Conservation (phyloP, 352 stramenopile species). For the Phytophthora sp. region DNA sequence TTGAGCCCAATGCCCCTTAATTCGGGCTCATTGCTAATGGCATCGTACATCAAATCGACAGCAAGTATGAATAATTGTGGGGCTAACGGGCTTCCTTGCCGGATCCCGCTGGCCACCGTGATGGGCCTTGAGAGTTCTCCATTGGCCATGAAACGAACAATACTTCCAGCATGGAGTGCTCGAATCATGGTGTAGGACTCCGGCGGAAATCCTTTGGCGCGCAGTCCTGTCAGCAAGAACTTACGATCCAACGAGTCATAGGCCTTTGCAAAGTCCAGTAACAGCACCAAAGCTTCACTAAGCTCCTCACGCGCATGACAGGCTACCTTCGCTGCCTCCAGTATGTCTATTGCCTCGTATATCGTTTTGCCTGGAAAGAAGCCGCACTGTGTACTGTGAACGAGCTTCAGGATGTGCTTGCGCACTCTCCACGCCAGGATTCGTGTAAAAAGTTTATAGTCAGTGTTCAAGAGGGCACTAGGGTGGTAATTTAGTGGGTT, state of each 20-base stretch:
- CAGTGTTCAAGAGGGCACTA: not conserved
- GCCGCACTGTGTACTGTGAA: slow-evolving; percentile 2
- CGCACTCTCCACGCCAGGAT: slow-evolving; percentile 8
- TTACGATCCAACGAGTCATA: slow-evolving; percentile 14
- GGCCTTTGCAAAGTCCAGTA: slow-evolving; percentile 12
- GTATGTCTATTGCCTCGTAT: slow-evolving; percentile 5
- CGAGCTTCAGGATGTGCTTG: not conserved
- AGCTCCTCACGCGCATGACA: not conserved
- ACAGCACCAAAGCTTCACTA: not conserved
- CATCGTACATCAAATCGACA: not conserved
- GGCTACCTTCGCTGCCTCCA: not conserved
- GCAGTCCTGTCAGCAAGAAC: not conserved
- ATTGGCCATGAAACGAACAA: slow-evolving; percentile 22
- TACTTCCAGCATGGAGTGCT: too few relatives aligned
- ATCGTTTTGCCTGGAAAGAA: slow-evolving; percentile 6
- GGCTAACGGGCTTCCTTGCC: slow-evolving; percentile 9
- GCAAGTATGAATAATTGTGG: slow-evolving; percentile 3
- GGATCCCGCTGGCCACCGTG: not conserved
- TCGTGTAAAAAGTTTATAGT: slow-evolving; percentile 13
- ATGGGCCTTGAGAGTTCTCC: not conserved
- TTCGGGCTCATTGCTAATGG: not conserved
- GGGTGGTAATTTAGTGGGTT: too few relatives aligned
- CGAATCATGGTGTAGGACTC: not conserved
- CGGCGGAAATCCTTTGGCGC: not conserved
- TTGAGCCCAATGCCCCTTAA: not conserved